These are phyloP conservation scores for Wallacemonas sp. DNA, from an alignment of 208 protist genomes.

Conservation along the genomic window DNA sequence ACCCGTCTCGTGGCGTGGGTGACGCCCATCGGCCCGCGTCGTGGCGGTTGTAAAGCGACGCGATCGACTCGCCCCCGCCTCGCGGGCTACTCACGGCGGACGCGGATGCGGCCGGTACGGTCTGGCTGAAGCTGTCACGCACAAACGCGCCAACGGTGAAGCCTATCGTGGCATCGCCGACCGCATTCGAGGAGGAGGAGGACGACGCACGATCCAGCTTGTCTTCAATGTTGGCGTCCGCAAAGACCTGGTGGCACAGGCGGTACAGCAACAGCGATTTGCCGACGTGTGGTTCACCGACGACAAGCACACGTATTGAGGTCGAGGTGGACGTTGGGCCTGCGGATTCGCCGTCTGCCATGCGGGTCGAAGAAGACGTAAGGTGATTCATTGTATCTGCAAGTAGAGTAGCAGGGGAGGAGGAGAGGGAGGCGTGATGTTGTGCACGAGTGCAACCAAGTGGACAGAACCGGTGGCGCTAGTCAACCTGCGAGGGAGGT, in stretches of 20 bases:
- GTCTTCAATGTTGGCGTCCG: conserved; percentile 18
- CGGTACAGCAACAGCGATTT: conserved; percentile 81
- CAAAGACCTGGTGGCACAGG: conserved; percentile 53
- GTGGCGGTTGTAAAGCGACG: neutral
- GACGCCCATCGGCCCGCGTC: neutral
- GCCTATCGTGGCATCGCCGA: conserved; percentile 58
- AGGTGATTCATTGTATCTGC: no score
- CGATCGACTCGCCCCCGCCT: neutral
- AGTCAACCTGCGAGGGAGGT: no score
- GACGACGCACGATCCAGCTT: neutral
- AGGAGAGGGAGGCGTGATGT: no score
- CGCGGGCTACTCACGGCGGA: neutral
- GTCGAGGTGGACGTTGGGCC: neutral
- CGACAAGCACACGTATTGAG: conserved; percentile 60
- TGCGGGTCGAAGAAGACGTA: no score
- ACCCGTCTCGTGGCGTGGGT: neutral
- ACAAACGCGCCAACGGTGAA: conserved; percentile 53
- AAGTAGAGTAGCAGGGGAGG: no score
- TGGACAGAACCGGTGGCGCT: no score
- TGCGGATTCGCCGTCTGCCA: neutral
- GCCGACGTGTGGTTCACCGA: conserved; percentile 75
- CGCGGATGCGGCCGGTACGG: neutral
- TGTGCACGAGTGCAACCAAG: no score
- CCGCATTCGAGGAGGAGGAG: neutral
- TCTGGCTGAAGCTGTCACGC: conserved; percentile 25